A percentile compares a stretch with the other conserved stretches of the same genome.
Conservation (phyloP, 73 alveolate genomes). For the Breviolum minutum region DNA sequence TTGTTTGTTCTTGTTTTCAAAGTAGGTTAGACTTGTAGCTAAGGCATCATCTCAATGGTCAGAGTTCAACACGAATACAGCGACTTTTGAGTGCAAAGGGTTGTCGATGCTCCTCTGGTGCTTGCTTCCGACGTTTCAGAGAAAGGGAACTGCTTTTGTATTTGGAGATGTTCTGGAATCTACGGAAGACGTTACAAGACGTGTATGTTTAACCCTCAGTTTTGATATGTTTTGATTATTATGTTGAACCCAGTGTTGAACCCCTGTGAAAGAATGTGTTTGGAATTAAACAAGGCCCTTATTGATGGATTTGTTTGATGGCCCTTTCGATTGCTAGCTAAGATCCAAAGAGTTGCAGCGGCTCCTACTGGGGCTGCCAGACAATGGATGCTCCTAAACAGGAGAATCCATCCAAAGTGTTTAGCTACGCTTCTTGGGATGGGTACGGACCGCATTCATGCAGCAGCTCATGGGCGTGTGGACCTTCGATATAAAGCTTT, state of each 20-base stretch:
- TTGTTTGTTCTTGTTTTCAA: too few species aligned
- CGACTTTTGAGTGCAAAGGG: too few species aligned
- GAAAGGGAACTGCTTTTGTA: too few species aligned
- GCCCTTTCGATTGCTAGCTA: background rate
- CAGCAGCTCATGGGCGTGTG: background rate
- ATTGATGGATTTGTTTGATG: background rate
- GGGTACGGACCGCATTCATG: background rate
- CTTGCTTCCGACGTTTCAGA: too few species aligned
- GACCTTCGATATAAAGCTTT: background rate
- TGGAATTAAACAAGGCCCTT: background rate
- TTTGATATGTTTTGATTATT: too few species aligned
- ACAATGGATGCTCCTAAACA: background rate
- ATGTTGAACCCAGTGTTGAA: background rate
- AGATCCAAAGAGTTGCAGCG: background rate
- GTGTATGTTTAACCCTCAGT: too few species aligned
- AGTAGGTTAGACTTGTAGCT: too few species aligned
- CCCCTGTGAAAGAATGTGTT: background rate
- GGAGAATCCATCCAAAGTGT: background rate
- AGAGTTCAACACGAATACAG: too few species aligned
- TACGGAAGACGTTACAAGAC: too few species aligned
- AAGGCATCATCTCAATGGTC: too few species aligned
- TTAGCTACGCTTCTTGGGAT: background rate
- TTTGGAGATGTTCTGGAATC: too few species aligned
- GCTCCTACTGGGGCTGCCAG: background rate
- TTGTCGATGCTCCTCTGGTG: too few species aligned